Percentiles rank a stretch among this genome's conserved stretches.
phyloP scores from a whole-genome alignment of 2,329 filamentous ascomycete species.

The Fusarium succisae region DNA sequence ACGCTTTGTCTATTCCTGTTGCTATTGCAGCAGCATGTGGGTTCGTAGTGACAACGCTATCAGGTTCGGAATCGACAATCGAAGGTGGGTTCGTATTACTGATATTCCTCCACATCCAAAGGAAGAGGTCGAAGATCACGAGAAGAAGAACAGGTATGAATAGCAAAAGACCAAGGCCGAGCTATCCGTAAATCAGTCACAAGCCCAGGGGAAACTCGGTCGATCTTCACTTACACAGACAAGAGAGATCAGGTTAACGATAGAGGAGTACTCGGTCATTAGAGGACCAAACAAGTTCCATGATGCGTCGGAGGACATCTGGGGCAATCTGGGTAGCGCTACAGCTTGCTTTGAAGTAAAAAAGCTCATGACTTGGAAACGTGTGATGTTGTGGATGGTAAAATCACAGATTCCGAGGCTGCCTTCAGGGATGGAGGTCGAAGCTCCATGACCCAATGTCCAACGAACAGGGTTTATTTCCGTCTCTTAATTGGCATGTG shows the following conservation, averaged over 20 bases:
- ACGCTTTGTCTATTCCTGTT: conserved; percentile 38
- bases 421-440: conserved; percentile 20
- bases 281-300: conserved; percentile 41
- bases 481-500: conserved; percentile 29
- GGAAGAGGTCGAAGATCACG: conserved; percentile 59
- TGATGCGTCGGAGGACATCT: conserved; percentile 33
- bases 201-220: conserved; percentile 2
- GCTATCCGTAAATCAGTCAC: conserved; percentile 45
- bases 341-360: conserved; percentile 26
- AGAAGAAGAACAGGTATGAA: conserved; percentile 58
- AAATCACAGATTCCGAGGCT: conserved; percentile 38
- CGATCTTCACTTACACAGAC: conserved; percentile 48
- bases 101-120: conserved; percentile 63
- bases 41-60: conserved; percentile 27
- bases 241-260: conserved; percentile 51
- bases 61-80: conserved; percentile 27
- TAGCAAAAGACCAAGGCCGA: conserved; percentile 57
- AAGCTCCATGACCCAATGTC: conserved; percentile 19
- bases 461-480: conserved; percentile 25
- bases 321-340: conserved; percentile 39
- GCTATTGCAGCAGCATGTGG: conserved; percentile 34
- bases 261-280: conserved; percentile 45
- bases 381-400: conserved; percentile 34
- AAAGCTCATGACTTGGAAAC: conserved; percentile 38
- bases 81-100: conserved; percentile 32